Conservation (phyloP, 2,329 filamentous ascomycete genomes). For the Calonectria leucothoes region DNA sequence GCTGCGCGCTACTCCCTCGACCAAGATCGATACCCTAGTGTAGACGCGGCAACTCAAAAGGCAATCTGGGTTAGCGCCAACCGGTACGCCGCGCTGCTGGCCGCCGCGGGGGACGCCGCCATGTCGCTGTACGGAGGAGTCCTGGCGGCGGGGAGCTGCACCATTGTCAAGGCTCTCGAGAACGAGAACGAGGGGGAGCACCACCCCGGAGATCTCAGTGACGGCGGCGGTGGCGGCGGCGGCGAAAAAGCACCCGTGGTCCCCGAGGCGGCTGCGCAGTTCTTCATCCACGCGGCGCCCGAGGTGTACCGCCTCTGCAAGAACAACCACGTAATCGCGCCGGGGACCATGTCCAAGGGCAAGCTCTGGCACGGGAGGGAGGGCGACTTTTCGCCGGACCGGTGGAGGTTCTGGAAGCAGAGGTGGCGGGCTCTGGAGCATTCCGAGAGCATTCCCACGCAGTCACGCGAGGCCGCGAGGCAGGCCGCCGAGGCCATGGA, state of each 20-base stretch:
- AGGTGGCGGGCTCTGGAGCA: conserved; percentile 8
- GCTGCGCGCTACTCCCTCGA: background rate
- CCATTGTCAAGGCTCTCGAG: background rate
- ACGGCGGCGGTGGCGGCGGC: background rate
- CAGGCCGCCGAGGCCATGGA: conserved; percentile 15
- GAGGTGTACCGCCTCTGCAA: conserved; percentile 10
- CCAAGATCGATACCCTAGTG: background rate
- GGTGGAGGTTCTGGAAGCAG: conserved; percentile 17
- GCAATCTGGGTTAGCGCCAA: conserved; percentile 14
- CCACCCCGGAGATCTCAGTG: background rate
- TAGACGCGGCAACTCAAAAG: background rate
- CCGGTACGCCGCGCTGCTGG: conserved; percentile 12
- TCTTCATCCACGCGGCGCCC: conserved; percentile 11
- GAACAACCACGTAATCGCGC: background rate
- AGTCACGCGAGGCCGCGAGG: background rate
- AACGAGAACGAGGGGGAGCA: background rate
- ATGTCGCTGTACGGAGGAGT: conserved; percentile 11
- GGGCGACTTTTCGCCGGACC: background rate
- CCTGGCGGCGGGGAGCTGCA: conserved; percentile 8
- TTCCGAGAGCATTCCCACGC: background rate
- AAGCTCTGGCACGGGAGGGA: background rate
- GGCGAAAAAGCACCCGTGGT: background rate
- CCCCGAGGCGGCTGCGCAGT: conserved; percentile 16
- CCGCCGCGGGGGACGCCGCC: background rate
- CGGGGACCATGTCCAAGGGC: background rate